Evolutionary conservation across 1,139 yeast genomes (phyloP).

Genomic region (Taphrina communis): DNA sequence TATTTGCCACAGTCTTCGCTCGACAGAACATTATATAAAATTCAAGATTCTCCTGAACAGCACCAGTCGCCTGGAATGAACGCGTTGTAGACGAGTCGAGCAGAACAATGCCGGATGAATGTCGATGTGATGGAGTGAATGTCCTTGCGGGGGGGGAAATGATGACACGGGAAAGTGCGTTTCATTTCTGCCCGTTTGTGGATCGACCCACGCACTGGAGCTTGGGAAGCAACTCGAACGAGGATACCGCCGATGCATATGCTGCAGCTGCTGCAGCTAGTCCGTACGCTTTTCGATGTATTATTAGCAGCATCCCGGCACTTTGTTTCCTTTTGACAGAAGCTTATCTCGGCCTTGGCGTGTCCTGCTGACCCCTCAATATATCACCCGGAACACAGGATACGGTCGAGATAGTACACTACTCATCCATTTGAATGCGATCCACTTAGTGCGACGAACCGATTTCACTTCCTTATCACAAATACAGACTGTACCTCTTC

Average conservation of each 20-base stretch:
- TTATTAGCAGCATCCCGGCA: slow-evolving; percentile 3
- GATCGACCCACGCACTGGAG: neutral
- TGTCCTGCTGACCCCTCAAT: neutral
- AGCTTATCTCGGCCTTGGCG: slow-evolving; percentile 6
- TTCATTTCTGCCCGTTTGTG: neutral
- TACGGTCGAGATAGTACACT: neutral
- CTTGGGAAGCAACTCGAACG: neutral
- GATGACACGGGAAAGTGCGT: too few relatives aligned
- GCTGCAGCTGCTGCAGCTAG: neutral
- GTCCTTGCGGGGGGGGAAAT: neutral
- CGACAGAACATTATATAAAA: too few relatives aligned
- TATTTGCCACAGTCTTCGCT: neutral
- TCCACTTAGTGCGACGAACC: neutral
- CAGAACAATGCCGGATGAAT: neutral
- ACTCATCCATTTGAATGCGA: slow-evolving; percentile 1
- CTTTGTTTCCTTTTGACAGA: neutral
- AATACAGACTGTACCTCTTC: too few relatives aligned
- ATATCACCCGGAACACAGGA: too few relatives aligned
- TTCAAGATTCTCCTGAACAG: too few relatives aligned
- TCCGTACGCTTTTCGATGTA: neutral
- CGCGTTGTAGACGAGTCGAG: too few relatives aligned
- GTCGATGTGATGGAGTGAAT: neutral
- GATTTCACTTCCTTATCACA: neutral
- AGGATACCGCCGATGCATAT: too few relatives aligned
- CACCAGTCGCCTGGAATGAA: too few relatives aligned